phyloP scores from a whole-genome alignment of 2,329 filamentous ascomycete species.

The Triangularia verruculosa region DNA sequence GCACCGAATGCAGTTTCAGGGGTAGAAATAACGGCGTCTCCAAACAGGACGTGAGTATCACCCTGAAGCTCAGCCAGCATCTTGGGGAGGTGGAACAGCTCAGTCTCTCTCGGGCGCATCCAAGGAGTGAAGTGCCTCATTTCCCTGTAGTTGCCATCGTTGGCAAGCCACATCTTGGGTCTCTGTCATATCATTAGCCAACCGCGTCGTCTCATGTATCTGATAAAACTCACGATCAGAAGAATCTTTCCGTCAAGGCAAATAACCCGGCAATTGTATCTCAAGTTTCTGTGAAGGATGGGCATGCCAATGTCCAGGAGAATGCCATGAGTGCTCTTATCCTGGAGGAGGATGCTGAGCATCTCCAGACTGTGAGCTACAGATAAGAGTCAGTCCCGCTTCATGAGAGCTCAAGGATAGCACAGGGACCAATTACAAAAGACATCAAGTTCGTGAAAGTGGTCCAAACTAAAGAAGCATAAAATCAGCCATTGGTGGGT shows the following conservation, averaged over 20 bases:
- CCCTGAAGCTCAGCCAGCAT: conserved; percentile 54
- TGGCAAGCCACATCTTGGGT: conserved; percentile 51
- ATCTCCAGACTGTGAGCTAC: conserved; percentile 58
- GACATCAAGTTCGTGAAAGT: conserved; percentile 58
- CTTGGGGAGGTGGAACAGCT: conserved; percentile 63
- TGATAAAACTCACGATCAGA: conserved; percentile 57
- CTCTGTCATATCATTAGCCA: conserved; percentile 11
- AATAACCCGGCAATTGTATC: conserved; percentile 67
- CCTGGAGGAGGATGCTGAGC: conserved; percentile 56
- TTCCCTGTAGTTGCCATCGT: conserved; percentile 66
- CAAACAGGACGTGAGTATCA: conserved; percentile 54
- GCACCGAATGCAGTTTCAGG: conserved; percentile 60
- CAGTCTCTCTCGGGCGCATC: conserved; percentile 54
- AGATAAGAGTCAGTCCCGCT: background rate
- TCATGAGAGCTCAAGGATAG: background rate
- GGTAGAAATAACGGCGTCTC: conserved; percentile 61
- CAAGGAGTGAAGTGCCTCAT: conserved; percentile 63
- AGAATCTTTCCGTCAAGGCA: conserved; percentile 65
- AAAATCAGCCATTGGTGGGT: background rate
- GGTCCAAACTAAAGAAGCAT: conserved; percentile 53
- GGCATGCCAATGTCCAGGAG: conserved; percentile 63
- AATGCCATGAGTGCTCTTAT: conserved; percentile 62
- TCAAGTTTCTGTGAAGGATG: conserved; percentile 58
- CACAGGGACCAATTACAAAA: conserved; percentile 32
- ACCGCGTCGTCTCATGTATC: background rate